Evolutionary conservation across 2,329 filamentous ascomycete species (phyloP).

Genomic region (Kalaharituber pfeilii): DNA sequence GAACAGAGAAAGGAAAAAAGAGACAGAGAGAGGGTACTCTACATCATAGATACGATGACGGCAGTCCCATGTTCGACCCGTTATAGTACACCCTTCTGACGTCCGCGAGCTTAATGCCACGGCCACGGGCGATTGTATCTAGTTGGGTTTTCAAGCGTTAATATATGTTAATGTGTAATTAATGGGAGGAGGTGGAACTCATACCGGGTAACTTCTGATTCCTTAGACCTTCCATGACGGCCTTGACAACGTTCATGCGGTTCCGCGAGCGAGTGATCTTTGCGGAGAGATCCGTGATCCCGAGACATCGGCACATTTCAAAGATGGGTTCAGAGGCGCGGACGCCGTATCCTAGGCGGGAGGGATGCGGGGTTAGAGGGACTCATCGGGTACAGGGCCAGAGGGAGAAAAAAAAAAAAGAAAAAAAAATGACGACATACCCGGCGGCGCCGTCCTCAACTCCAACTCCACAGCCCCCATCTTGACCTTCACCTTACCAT

Average conservation of each 20-base stretch:
- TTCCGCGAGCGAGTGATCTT: conserved; percentile 72
- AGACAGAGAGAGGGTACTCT: background rate
- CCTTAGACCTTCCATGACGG: conserved; percentile 63
- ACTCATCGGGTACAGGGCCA: background rate
- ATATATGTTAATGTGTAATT: background rate
- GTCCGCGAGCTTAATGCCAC: conserved; percentile 91
- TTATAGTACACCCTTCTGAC: conserved; percentile 86
- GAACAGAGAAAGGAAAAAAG: no score
- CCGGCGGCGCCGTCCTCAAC: conserved; percentile 67
- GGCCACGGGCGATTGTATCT: conserved; percentile 71
- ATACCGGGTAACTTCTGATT: conserved; percentile 55
- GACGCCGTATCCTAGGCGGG: conserved; percentile 63
- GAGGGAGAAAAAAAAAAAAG: background rate
- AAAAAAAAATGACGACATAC: conserved; percentile 36
- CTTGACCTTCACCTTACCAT: conserved; percentile 66
- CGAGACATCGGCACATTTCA: conserved; percentile 76
- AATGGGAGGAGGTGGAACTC: background rate
- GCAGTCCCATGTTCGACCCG: conserved; percentile 1
- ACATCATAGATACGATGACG: background rate
- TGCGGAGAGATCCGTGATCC: conserved; percentile 73
- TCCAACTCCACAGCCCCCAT: conserved; percentile 73
- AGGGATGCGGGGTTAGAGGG: conserved; percentile 7
- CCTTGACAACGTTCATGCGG: conserved; percentile 96
- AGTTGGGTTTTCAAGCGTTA: background rate
- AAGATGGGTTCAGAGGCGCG: conserved; percentile 83